phyloP scores from a whole-genome alignment of 306 rosid species.

The Mucuna pruriens region DNA sequence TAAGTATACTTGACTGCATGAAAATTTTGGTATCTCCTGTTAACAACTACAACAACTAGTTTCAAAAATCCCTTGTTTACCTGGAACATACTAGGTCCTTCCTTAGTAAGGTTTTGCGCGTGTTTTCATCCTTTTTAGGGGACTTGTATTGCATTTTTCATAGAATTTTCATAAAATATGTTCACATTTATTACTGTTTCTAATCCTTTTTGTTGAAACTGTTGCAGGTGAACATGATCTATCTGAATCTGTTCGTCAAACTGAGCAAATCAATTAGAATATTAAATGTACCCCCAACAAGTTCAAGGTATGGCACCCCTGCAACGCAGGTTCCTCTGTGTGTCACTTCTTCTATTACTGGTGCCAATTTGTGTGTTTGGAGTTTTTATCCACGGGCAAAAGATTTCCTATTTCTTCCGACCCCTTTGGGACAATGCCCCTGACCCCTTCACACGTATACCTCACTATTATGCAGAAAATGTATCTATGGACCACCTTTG shows the following conservation, averaged over 20 bases:
- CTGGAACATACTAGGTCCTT: background rate
- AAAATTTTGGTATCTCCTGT: conserved; percentile 7
- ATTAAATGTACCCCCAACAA: conserved; percentile 34
- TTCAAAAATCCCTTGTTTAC: conserved; percentile 18
- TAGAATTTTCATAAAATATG: background rate
- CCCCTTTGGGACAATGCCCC: conserved; percentile 95
- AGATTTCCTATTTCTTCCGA: conserved; percentile 76
- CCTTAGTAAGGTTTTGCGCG: background rate
- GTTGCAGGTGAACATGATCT: conserved; percentile 59
- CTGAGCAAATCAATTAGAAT: conserved; percentile 36
- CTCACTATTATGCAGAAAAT: conserved; percentile 93
- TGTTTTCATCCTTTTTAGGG: conserved; percentile 22
- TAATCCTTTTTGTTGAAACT: conserved; percentile 33
- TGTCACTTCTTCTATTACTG: conserved; percentile 48
- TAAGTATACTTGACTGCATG: background rate
- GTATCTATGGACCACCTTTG: conserved; percentile 82
- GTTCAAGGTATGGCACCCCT: conserved; percentile 53
- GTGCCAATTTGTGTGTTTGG: conserved; percentile 58
- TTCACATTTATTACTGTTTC: conserved; percentile 12
- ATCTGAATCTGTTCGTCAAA: conserved; percentile 36
- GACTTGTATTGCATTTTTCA: conserved; percentile 10
- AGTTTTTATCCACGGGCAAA: conserved; percentile 50
- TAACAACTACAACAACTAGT: background rate
- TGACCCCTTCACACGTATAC: conserved; percentile 58
- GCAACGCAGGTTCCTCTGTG: conserved; percentile 52